Base-by-base conservation (phyloP, 345 rosid genomes). In the Kernera saxatilis region DNA sequence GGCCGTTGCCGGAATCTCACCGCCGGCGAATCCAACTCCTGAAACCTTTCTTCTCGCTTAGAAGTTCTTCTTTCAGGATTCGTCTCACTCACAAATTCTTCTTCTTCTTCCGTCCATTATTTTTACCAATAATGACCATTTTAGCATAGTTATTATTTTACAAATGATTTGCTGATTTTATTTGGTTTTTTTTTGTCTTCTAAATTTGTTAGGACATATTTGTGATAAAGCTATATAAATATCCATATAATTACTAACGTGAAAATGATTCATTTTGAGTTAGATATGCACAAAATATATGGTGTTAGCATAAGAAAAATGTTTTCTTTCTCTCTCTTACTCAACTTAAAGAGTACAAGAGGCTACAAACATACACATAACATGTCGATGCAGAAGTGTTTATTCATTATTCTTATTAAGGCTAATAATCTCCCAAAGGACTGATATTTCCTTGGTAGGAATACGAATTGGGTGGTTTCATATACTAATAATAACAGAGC, bases 351-450 rank as follows among this genome's bases (percentile, higher is more conserved):
- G 4, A 19, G 64, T 65, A 56, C n/a, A 72, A 72, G 11, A 55
- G 30, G 4, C 65, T 6, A 45, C 32, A 64, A 35, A 45, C 43
- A 56, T 46, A 65, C 13, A 43, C 40, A 65, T 56, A 46, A 49
- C 36, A 65, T 37, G 53, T 29, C 14, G 50, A 56, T 49, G 78
- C 48, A 74, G 22, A 67, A 50, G 62, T 67, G n/a, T 49, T 32
- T 48, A 74, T 59, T 68, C 72, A 57, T 57, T 66, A 55, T 65
- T 72, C 11, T 45, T 51, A 54, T 14, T 26, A 45, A 7, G 60
- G 50, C 26, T 48, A 19, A 32, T 40, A 52, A 68, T 69, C 58
- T n/a, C 70, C 76, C 64, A 43, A 32, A 49, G 23, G 41, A n/a
- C 26, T 61, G 68, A 25, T 32, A 8, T 19, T 45, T 45, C 58